Conservation (phyloP, 352 stramenopile genomes). For the Globisporangium cystogenes region DNA sequence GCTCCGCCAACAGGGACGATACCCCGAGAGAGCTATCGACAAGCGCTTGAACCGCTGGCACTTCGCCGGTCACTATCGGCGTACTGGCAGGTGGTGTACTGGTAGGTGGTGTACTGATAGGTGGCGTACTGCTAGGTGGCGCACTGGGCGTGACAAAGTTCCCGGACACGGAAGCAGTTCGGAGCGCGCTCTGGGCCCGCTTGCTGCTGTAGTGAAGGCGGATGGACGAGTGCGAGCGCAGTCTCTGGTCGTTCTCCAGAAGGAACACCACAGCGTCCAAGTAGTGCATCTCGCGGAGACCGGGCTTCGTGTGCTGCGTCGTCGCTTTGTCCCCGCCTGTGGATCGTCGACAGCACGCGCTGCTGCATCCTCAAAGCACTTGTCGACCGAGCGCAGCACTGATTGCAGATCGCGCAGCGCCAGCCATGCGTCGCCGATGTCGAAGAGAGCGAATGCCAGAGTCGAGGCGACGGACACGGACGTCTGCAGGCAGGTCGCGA, state of each 20-base stretch:
- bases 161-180: too few species aligned
- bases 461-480: neutral
- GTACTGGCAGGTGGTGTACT: too few species aligned
- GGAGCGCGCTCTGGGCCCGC: neutral
- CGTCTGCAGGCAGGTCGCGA: conserved; percentile 1
- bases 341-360: neutral
- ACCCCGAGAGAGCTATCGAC: too few species aligned
- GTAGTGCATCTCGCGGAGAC: neutral
- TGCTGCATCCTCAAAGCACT: neutral
- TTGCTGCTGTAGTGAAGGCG: neutral
- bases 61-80: too few species aligned
- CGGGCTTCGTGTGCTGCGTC: neutral
- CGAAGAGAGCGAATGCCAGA: neutral
- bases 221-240: neutral
- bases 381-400: neutral
- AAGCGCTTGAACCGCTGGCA: too few species aligned
- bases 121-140: too few species aligned
- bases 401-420: neutral
- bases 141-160: too few species aligned
- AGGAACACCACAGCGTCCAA: conserved; percentile 4
- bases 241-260: neutral
- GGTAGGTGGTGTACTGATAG: too few species aligned
- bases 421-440: neutral
- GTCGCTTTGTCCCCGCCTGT: neutral
- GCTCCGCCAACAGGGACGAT: too few species aligned